Base-by-base conservation (phyloP, 2,329 filamentous ascomycete species). In the Aureobasidium mangrovei region DNA sequence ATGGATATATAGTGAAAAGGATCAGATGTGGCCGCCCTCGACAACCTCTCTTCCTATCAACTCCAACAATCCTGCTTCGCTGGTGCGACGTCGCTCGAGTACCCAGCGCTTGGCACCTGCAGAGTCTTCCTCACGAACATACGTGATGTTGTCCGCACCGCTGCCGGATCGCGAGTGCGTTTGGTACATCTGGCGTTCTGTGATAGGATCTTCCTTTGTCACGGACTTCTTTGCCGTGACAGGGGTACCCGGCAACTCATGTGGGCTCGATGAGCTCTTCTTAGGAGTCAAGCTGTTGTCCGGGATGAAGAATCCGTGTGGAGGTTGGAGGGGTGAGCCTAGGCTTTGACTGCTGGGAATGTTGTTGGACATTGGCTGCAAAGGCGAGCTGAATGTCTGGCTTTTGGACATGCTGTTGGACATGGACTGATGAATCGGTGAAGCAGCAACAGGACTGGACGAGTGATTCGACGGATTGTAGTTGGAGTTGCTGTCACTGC, bases 101-200 rank as follows among this genome's bases (percentile, higher is more conserved):
- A 88, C 79, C 85, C 85, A 88, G 43, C 83, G 71, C 54, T 75
- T 77, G 59, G 79, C 78, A 1, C 77, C 78, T 7, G 75, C 75
- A 2, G 79, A 74, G 62, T 85, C 82, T 57, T 77, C 77, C 58
- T 80, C 77, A n/a, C 72, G 68, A 2, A 78, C 74, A 65, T 89
- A 89, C 5, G 83, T 84, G 33, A 89, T 81, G 58, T 83, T 86
- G 60, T 87, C 85, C 1, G 82, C 74, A 43, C 80, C 85, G 47
- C 77, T 72, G 7, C 68, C 69, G 42, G 69, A 72, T 27, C 72
- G 36, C 29, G 43, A 56, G 24, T 48, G 54, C 12, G 35, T 31
- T 26, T 55, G 52, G 9, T 38, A 27, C 35, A 26, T 7, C 24
- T 33, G 35, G 4, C 29, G 42, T 47, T 40, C 42, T 4, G 33